These are phyloP conservation scores for Phaeosphaeria sp. DNA, from an alignment of 2,329 filamentous ascomycete genomes.

Conservation along the genomic window DNA sequence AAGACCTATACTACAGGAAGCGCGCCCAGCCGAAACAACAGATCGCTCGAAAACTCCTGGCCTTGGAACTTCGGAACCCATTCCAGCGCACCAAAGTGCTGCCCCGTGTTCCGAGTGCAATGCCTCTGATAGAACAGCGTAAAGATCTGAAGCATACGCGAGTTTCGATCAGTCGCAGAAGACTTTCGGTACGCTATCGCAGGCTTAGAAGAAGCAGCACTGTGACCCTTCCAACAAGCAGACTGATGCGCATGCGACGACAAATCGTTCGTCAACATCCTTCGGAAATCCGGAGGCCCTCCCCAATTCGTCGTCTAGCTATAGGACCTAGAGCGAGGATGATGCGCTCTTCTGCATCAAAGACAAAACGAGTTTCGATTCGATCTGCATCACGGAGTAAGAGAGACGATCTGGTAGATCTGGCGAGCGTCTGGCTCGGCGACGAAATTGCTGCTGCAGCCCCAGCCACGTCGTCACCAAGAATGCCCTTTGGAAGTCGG, in stretches of 20 bases:
- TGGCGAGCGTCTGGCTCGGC: not conserved
- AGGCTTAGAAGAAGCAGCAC: not conserved
- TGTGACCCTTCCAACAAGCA: not conserved
- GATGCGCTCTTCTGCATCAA: not conserved
- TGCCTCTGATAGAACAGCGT: not conserved
- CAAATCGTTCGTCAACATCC: not conserved
- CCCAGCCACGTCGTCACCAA: not conserved
- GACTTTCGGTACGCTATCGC: not conserved
- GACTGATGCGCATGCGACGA: not conserved
- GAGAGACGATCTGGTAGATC: not conserved
- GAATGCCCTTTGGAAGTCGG: not conserved
- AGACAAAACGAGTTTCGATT: not conserved
- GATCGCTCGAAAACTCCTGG: not conserved
- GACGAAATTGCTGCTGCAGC: not conserved
- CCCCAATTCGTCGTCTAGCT: not conserved
- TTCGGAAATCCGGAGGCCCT: not conserved
- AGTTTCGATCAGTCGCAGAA: not conserved
- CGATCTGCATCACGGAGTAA: not conserved
- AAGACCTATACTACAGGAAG: not conserved
- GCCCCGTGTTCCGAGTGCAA: not conserved
- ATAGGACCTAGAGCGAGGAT: not conserved
- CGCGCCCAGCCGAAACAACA: not conserved
- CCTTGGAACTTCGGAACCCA: not conserved
- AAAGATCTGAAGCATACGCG: not conserved
- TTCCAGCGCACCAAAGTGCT: not conserved